Base-by-base conservation (phyloP, 257 asterid species). In the Fraxinus quadrangulata region DNA sequence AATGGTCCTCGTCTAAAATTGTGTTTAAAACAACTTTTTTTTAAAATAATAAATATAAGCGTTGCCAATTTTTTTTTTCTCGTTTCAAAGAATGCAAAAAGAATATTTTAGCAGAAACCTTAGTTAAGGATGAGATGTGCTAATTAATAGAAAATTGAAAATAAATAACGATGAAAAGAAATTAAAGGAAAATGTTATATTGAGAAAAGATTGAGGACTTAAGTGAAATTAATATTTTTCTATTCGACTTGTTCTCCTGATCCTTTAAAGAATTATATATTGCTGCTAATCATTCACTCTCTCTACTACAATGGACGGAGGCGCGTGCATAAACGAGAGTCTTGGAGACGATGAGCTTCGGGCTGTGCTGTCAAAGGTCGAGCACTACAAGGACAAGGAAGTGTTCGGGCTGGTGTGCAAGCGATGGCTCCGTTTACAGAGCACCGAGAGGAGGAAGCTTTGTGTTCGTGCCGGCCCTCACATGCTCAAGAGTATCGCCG, bases 381-480 rank as follows among this genome's bases (percentile, higher is more conserved):
- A 72, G 19, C 61, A 80, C 24, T 92, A 89, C 51, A 88, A 87
- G 85, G 94, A 93, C 87, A 91, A 87, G 84, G 97, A 93, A 47
- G 79, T 75, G 0, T 95, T 95, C 82, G 96, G 99, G 2, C 89
- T 93, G 49, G 99, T 93, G 30, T 95, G 99, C 92, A 95, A 91
- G 85, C 77, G 96, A 39, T 95, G 99, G 99, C 97, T 95, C 81
- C 84, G 47, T 77, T 79, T 93, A 2, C 99, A 95, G 89, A 95
- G 97, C 87, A 88, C 90, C 14, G 97, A 91, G 82, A 82, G 97
- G 71, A 83, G 85, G 79, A 93, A 84, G 77, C 92, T 95, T 30
- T 88, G 86, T 51, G 94, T 84, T 28, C 92, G 99, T 77, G 99
- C 99, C 73, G 99, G 97, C n/a, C 96, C 97, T 23, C 96, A 90